These are phyloP conservation scores for Aphanomyces stellatus DNA, from an alignment of 352 stramenopile genomes.

Conservation along the genomic window DNA sequence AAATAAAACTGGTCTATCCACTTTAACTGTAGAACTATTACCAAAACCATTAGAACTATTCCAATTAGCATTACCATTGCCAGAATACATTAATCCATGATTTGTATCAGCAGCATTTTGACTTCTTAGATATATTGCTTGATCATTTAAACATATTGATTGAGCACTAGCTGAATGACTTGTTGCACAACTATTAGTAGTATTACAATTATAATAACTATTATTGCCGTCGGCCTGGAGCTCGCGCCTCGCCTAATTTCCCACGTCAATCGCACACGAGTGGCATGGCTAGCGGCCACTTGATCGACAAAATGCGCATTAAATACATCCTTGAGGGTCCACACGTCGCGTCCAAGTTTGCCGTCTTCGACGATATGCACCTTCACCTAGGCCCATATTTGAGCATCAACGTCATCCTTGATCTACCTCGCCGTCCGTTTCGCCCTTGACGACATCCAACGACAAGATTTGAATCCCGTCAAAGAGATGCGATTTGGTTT, in stretches of 20 bases:
- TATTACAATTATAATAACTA: slow-evolving; percentile 8
- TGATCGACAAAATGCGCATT: slow-evolving; percentile 3
- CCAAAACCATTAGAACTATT: neutral
- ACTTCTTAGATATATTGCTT: neutral
- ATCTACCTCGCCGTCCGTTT: neutral
- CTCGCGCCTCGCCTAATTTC: neutral
- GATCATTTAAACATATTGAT: slow-evolving; percentile 1
- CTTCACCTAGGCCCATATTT: no score
- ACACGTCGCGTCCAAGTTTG: slow-evolving; percentile 5
- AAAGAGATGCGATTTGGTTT: slow-evolving; percentile 10
- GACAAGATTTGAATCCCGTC: neutral
- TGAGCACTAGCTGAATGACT: neutral
- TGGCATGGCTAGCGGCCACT: neutral
- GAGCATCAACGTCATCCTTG: no score
- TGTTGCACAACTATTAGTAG: neutral
- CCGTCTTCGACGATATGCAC: slow-evolving; percentile 3
- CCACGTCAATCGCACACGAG: neutral
- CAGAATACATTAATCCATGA: neutral
- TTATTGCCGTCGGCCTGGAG: no score
- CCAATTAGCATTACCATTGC: neutral
- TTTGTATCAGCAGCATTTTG: neutral
- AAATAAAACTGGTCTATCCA: neutral
- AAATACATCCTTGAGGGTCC: neutral
- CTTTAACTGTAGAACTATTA: neutral
- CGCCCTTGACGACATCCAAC: neutral